Conservation (phyloP, 352 stramenopile species). For the Phytopythium kandeliae region DNA sequence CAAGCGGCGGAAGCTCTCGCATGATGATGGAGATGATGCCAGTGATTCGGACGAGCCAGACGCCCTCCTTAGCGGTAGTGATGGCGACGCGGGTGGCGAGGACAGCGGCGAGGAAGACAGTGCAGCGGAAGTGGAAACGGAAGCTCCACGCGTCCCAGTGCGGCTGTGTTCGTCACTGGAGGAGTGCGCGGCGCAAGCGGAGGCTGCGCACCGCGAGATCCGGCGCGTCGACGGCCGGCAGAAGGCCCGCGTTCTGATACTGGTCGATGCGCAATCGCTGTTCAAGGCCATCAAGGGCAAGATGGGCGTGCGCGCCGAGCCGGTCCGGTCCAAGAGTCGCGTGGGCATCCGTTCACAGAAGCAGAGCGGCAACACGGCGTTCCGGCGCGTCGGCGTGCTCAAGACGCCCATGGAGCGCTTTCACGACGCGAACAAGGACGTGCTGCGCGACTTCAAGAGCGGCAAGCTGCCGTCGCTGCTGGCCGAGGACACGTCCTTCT, state of each 20-base stretch:
- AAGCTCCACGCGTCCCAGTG: constrained; percentile 25
- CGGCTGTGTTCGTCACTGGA: constrained; percentile 44
- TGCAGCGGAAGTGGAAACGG: not conserved
- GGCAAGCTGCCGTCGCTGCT: constrained; percentile 59
- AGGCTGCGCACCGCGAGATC: constrained; percentile 41
- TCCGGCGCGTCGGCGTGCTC: constrained; percentile 52
- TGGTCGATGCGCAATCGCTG: constrained; percentile 43
- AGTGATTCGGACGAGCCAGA: no score
- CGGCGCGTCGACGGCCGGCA: constrained; percentile 48
- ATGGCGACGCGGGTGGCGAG: constrained; percentile 5
- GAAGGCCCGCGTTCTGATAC: constrained; percentile 62
- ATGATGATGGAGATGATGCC: constrained; percentile 4
- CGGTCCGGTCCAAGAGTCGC: constrained; percentile 49
- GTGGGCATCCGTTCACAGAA: constrained; percentile 56
- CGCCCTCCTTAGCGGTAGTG: constrained; percentile 10
- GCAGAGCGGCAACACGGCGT: constrained; percentile 40
- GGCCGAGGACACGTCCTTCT: constrained; percentile 59
- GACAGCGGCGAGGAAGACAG: constrained; percentile 10
- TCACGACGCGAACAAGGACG: constrained; percentile 51
- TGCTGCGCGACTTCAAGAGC: constrained; percentile 51
- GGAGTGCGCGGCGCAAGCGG: constrained; percentile 32
- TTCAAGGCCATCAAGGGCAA: constrained; percentile 61
- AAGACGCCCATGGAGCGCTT: constrained; percentile 72
- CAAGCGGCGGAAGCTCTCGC: constrained; percentile 36
- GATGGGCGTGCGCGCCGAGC: constrained; percentile 46